These are phyloP conservation scores for Rhodomyrtus tomentosa DNA, from an alignment of 345 rosid species.

Conservation along the genomic window DNA sequence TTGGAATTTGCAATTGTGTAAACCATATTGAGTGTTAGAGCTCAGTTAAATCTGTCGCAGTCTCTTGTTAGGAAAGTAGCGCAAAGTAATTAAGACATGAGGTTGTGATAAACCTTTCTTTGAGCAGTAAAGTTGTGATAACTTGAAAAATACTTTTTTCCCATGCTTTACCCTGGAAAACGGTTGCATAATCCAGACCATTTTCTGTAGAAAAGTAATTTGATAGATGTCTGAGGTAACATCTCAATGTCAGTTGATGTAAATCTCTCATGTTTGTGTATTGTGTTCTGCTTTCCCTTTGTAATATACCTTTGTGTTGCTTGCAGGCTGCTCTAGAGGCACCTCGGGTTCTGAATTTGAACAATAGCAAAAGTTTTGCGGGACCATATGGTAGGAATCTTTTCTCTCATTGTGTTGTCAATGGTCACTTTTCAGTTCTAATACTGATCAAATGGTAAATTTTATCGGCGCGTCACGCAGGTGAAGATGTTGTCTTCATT, in stretches of 20 bases:
- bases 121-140: not conserved
- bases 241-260: not conserved
- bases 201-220: not conserved
- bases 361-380: slow-evolving; percentile 43
- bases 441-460: not conserved
- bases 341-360: slow-evolving; percentile 65
- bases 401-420: not conserved
- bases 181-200: not conserved
- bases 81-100: not conserved
- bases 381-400: slow-evolving; percentile 72
- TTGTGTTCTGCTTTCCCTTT: not conserved
- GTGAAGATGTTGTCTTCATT: slow-evolving; percentile 73
- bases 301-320: not conserved
- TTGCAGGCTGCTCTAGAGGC: slow-evolving; percentile 92
- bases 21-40: not conserved
- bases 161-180: not conserved
- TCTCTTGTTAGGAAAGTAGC: not conserved
- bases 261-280: not conserved
- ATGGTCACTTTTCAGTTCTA: not conserved
- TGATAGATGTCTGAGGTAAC: not conserved
- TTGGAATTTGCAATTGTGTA: not conserved
- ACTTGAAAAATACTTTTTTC: not conserved
- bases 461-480: slow-evolving; percentile 14
- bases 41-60: not conserved
- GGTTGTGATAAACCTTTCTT: not conserved